Conservation (phyloP, 495 filamentous ascomycete species). For the Stereocaulon alpinum region DNA sequence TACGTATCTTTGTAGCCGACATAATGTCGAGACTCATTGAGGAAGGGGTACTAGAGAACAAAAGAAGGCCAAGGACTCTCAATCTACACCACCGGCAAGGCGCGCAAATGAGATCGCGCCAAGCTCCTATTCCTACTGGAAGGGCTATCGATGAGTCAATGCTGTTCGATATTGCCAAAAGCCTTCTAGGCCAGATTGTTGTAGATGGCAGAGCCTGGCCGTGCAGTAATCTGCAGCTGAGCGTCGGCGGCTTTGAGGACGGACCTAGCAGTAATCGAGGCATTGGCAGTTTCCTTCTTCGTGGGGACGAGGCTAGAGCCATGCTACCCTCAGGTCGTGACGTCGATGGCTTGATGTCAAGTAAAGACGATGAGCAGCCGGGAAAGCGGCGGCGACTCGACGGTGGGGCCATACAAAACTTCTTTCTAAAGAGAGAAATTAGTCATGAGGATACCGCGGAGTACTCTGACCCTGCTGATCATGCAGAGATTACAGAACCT, state of each 20-base stretch:
- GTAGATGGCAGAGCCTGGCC: slow-evolving; percentile 76
- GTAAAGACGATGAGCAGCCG: slow-evolving; percentile 24
- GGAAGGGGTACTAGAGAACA: slow-evolving; percentile 84
- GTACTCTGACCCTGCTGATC: not conserved
- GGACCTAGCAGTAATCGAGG: slow-evolving; percentile 70
- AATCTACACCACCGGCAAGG: slow-evolving; percentile 70
- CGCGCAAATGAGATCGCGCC: slow-evolving; percentile 58
- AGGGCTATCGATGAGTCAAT: slow-evolving; percentile 56
- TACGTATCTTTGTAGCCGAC: slow-evolving; percentile 85
- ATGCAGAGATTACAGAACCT: not conserved
- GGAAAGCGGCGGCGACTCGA: slow-evolving; percentile 46
- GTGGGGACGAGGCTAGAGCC: slow-evolving; percentile 61
- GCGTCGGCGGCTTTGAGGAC: slow-evolving; percentile 85
- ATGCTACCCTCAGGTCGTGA: slow-evolving; percentile 20
- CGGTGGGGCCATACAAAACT: slow-evolving; percentile 44
- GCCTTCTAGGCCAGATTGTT: slow-evolving; percentile 63
- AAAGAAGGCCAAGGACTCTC: slow-evolving; percentile 72
- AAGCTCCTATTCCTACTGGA: slow-evolving; percentile 67
- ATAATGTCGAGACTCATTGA: slow-evolving; percentile 85
- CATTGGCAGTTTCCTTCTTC: slow-evolving; percentile 74
- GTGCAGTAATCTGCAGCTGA: slow-evolving; percentile 72
- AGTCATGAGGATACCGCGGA: slow-evolving; percentile 14
- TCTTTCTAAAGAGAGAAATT: slow-evolving; percentile 33
- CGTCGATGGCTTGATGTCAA: slow-evolving; percentile 18
- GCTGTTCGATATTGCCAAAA: slow-evolving; percentile 70